A percentile compares a stretch with the other conserved stretches of the same genome.
These are phyloP conservation scores for Mortierella alpina DNA, from an alignment of 192 early-diverging fungal species.

Conservation along the genomic window DNA sequence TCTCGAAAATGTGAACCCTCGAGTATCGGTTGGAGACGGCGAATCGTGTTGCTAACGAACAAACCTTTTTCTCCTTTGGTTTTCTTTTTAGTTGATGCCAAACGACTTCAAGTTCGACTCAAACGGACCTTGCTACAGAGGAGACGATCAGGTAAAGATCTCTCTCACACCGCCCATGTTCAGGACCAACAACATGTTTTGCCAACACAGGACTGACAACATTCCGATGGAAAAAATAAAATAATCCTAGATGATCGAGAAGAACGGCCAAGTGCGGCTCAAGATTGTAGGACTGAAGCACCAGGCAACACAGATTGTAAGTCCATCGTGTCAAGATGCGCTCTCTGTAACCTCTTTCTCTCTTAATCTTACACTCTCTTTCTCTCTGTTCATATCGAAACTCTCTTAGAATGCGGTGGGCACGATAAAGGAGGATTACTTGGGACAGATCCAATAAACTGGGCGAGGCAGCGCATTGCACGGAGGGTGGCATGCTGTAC, in stretches of 20 bases:
- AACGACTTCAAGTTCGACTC: slow-evolving; percentile 91
- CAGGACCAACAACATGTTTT: not conserved
- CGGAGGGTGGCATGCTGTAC: too few species aligned
- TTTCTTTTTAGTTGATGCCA: slow-evolving; percentile 77
- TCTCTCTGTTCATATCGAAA: not conserved
- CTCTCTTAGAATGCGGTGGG: slow-evolving; percentile 86
- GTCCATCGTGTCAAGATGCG: slow-evolving; percentile 20
- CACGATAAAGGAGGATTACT: slow-evolving; percentile 97
- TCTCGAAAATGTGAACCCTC: not conserved
- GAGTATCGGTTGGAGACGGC: not conserved
- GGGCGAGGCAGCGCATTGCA: not conserved
- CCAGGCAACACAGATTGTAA: slow-evolving; percentile 94
- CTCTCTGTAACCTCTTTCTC: not conserved
- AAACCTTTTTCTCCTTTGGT: not conserved
- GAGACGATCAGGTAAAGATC: slow-evolving; percentile 70
- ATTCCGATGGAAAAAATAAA: not conserved
- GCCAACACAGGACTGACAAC: slow-evolving; percentile 16
- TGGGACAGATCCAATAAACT: slow-evolving; percentile 77
- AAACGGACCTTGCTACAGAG: slow-evolving; percentile 76
- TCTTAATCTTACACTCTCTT: not conserved
- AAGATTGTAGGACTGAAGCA: slow-evolving; percentile 91
- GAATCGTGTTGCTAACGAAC: not conserved
- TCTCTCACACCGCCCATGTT: not conserved
- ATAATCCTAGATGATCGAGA: slow-evolving; percentile 75
- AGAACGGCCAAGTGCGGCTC: slow-evolving; percentile 85